Percentiles rank a stretch among this genome's conserved stretches.
Evolutionary conservation across 441 rosid genomes (phyloP).

Genomic region (Mallotus japonicus): DNA sequence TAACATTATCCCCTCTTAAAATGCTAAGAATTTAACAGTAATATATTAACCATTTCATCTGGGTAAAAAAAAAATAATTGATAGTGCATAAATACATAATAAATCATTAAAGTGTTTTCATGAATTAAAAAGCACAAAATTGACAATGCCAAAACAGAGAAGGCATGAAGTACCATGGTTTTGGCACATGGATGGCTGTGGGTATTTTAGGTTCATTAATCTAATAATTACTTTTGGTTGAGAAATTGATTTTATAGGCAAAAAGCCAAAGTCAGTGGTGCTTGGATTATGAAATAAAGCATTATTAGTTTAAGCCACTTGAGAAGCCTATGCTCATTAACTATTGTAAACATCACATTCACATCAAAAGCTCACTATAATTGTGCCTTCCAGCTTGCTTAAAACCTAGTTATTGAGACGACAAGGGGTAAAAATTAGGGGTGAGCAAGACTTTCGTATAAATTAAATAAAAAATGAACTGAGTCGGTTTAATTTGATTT

Average conservation of each 20-base stretch:
- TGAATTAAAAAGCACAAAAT: not conserved
- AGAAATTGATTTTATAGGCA: not conserved
- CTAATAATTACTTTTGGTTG: not conserved
- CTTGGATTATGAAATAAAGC: not conserved
- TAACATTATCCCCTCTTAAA: no score
- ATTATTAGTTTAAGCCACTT: not conserved
- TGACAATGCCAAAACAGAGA: not conserved
- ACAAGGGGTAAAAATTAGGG: not conserved
- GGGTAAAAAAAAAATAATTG: no score
- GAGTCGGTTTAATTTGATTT: no score
- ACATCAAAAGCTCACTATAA: not conserved
- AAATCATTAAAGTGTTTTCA: not conserved
- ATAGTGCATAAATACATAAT: not conserved
- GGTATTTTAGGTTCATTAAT: conserved; percentile 6
- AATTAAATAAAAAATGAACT: no score
- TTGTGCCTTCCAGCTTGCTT: not conserved
- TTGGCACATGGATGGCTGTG: conserved; percentile 20
- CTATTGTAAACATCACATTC: not conserved
- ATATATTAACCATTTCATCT: no score
- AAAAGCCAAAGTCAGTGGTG: not conserved
- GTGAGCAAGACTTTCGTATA: no score
- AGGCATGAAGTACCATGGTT: not conserved
- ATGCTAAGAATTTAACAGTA: no score
- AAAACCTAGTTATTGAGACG: not conserved
- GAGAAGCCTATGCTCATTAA: not conserved